Percentiles rank a stretch among this genome's conserved stretches.
phyloP scores from a whole-genome alignment of 257 asterid genomes.

The Catharanthus roseus region DNA sequence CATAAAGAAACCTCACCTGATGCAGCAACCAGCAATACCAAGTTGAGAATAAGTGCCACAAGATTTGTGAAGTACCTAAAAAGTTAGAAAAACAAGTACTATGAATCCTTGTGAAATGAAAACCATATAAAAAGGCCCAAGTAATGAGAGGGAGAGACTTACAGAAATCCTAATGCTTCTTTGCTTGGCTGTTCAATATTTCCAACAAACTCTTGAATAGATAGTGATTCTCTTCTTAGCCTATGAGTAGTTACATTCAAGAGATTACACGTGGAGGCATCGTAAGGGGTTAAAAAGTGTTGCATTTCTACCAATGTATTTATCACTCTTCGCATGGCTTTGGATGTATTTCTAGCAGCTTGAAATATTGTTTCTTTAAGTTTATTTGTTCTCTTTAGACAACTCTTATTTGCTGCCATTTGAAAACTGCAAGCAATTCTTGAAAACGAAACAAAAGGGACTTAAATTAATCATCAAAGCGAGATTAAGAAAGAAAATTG shows the following conservation, averaged over 20 bases:
- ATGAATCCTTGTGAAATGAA: background rate
- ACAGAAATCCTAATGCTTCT: constrained; percentile 36
- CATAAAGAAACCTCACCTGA: constrained; percentile 33
- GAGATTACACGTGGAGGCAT: constrained; percentile 25
- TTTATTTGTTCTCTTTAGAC: constrained; percentile 29
- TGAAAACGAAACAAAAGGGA: constrained; percentile 6
- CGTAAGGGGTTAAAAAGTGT: constrained; percentile 30
- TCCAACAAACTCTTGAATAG: constrained; percentile 23
- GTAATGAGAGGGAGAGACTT: constrained; percentile 7
- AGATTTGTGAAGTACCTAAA: constrained; percentile 41
- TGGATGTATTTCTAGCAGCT: constrained; percentile 33
- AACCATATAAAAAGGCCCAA: background rate
- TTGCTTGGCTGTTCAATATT: constrained; percentile 26
- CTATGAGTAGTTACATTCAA: constrained; percentile 32
- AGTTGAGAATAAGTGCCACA: constrained; percentile 30
- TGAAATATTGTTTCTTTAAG: constrained; percentile 30
- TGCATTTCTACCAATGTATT: constrained; percentile 35
- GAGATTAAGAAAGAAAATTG: background rate
- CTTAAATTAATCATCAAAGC: background rate
- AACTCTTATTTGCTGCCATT: constrained; percentile 30
- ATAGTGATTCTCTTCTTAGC: constrained; percentile 33
- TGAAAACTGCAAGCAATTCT: constrained; percentile 35
- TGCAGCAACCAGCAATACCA: constrained; percentile 40
- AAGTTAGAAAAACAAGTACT: background rate
- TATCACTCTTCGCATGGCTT: constrained; percentile 33